phyloP scores from a whole-genome alignment of 148 eudicot genomes.

The Rhododendron mucronatum region DNA sequence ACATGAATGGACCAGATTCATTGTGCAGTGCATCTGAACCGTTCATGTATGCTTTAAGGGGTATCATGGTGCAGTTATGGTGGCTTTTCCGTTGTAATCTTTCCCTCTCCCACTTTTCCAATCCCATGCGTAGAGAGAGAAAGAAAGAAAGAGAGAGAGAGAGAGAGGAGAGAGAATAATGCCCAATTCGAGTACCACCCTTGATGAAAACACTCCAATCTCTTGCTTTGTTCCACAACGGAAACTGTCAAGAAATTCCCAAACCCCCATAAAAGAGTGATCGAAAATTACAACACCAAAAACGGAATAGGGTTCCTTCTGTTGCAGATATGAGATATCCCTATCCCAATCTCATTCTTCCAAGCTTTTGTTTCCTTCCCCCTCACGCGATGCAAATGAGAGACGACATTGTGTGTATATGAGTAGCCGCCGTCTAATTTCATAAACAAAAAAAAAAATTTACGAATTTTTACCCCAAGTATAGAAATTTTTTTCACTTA shows the following conservation, averaged over 20 bases:
- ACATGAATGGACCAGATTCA: too few relatives aligned
- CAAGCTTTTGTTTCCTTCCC: not conserved
- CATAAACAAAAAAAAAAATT: too few relatives aligned
- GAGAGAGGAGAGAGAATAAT: not conserved
- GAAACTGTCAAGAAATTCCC: not conserved
- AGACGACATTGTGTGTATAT: too few relatives aligned
- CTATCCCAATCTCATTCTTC: constrained; percentile 3
- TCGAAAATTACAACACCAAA: not conserved
- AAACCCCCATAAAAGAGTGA: not conserved
- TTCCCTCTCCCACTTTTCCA: constrained; percentile 3
- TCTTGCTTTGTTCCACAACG: constrained; percentile 1
- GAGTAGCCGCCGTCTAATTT: too few relatives aligned
- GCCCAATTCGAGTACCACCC: not conserved
- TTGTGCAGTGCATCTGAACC: too few relatives aligned
- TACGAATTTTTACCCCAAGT: too few relatives aligned
- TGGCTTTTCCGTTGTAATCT: constrained; percentile 4
- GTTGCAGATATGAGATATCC: not conserved
- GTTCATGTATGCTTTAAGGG: too few relatives aligned
- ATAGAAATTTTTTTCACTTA: too few relatives aligned
- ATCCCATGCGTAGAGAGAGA: constrained; percentile 4
- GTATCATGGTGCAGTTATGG: not conserved
- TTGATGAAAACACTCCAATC: not conserved
- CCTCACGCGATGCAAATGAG: not conserved
- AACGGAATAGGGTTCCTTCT: not conserved
- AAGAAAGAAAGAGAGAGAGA: not conserved